Evolutionary conservation across 176 grass and related monocot species (phyloP), one percentile per base, ranked within the genome.

Genomic region (Raddia guianensis): DNA sequence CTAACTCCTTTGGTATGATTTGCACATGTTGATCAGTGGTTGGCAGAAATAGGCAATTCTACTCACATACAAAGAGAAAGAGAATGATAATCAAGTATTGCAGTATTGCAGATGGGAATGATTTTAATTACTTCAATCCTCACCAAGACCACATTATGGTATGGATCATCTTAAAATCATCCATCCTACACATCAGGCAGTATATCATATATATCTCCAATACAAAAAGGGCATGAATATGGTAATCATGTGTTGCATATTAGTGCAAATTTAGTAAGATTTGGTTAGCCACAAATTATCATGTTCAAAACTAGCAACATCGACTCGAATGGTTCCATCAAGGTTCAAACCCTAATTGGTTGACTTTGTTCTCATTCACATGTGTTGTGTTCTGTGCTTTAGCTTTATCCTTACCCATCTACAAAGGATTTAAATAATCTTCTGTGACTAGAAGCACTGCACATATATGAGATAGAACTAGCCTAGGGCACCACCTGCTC

Each of bases 301-400:
- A 14, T 45, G 63, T 76, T 7, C 5, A 62, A 37, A 63, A 82
- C 6, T 66, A 78, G 58, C 13, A 57, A 42, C 11, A 9, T 8
- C 50, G 9, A 78, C 43, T 59, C 6, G 3, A 43, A n/a, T 42
- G 62, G 42, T 82, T 83, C 43, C 47, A 72, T 15, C 7, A 52
- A 51, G 34, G 33, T 78, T n/a, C 32, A 78, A 73, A 73, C 61
- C 47, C 18, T 60, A 83, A 80, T 6, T 63, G 55, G 49, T 70
- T 79, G n/a, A 21, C 16, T 68, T 73, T 83, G 10, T 76, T 80
- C 48, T 57, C 64, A 64, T 66, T 58, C 52, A 51, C 5, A 3
- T 34, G 16, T 68, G 19, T 34, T 55, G 20, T 71, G 7, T 0
- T n/a, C 11, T 43, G 49, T 77, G n/a, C 66, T 73, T 64, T 77